Evolutionary conservation across 108 stramenopile genomes (phyloP), one percentile per base, ranked within the genome.

Genomic region (Cylindrotheca fusiformis): DNA sequence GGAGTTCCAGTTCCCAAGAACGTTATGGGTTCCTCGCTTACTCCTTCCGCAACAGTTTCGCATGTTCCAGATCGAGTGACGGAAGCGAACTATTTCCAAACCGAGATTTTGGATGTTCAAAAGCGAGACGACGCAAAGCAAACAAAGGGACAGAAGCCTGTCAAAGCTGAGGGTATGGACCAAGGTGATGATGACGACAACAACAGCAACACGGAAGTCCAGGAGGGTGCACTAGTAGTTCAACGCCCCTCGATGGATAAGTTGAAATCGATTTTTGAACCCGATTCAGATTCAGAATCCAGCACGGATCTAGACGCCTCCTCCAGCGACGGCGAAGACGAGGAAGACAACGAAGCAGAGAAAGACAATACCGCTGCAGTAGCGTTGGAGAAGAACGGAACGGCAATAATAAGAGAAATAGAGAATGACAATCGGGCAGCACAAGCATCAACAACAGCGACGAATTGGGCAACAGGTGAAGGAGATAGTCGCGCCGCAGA

Each of bases 51-150:
- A 23, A 17, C 19, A 2, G 22, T 30, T 26, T 36, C 23, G 4
- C 30, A 36, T 3, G 36, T 21, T 12, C 52, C 51, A 0, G 14
- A 1, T 14, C 6, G 19, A 54, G 18, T 57, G 28, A 53, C 50
- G 2, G 83, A 84, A 70, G 69, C 65, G 6, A 17, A 49, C 18
- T 84, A 67, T 54, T 84, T 84, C 55, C 55, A 80, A 41, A 49
- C 63, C 5, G 73, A 84, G 46, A 62, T 84, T 46, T 27, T 83
- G 63, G 24, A 51, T 5, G 32, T 45, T 18, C 65, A 53, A 18
- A 55, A 21, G 32, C 51, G 68, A 20, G 14, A 57, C 25, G 31
- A 45, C n/a, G 6, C 31, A 58, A 61, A 53, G 4, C 50, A 41
- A n/a, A 32, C 10, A 61, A 12, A 2, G 4, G 49, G 36, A 61